These are phyloP conservation scores for Globisporangium heterothallicum DNA, from an alignment of 352 stramenopile genomes.

Conservation along the genomic window DNA sequence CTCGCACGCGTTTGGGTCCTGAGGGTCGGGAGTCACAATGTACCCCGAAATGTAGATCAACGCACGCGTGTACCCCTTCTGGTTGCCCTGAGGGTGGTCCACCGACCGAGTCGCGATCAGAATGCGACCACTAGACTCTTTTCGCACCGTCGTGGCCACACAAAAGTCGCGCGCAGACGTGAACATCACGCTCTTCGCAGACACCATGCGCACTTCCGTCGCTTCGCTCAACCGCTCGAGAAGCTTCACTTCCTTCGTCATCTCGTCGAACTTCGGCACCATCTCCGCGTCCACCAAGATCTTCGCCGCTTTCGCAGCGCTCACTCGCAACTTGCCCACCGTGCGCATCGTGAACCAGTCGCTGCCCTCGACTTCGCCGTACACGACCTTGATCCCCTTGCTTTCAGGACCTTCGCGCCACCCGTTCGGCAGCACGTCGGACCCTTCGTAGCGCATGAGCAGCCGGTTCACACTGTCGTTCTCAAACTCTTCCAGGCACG, in stretches of 20 bases:
- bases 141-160: slow-evolving; percentile 50
- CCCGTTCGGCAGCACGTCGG: slow-evolving; percentile 53
- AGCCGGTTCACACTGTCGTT: slow-evolving; percentile 50
- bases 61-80: slow-evolving; percentile 42
- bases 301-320: slow-evolving; percentile 37
- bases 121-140: slow-evolving; percentile 42
- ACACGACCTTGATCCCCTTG: slow-evolving; percentile 71
- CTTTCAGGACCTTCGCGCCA: slow-evolving; percentile 61
- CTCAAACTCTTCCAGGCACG: slow-evolving; percentile 44
- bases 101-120: slow-evolving; percentile 73
- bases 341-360: slow-evolving; percentile 75
- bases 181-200: slow-evolving; percentile 72
- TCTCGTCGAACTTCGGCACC: slow-evolving; percentile 75
- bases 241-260: slow-evolving; percentile 64
- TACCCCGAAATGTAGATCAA: slow-evolving; percentile 62
- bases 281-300: slow-evolving; percentile 50
- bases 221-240: slow-evolving; percentile 59
- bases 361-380: slow-evolving; percentile 53
- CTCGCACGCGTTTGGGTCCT: slow-evolving; percentile 61
- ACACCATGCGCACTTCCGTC: slow-evolving; percentile 59
- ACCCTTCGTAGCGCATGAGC: slow-evolving; percentile 47
- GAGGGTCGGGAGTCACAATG: slow-evolving; percentile 52
- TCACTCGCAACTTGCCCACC: slow-evolving; percentile 46
- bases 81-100: slow-evolving; percentile 41
- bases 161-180: slow-evolving; percentile 70